Conservation (phyloP, 768 basidiomycete genomes). For the Rickenella mellea region DNA sequence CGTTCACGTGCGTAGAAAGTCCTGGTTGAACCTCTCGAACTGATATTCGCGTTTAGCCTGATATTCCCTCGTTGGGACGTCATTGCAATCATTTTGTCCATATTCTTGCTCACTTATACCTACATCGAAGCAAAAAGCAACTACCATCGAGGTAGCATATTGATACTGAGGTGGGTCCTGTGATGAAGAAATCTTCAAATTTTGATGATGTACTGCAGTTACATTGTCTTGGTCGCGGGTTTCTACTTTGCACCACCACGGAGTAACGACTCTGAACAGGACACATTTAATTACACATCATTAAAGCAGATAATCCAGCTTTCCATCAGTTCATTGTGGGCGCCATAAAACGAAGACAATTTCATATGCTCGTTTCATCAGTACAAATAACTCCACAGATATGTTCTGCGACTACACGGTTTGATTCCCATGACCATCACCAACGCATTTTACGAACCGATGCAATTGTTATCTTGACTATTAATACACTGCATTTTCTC, state of each 20-base stretch:
- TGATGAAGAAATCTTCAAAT: constrained; percentile 3
- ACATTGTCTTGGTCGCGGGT: constrained; percentile 82
- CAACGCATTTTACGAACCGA: no score
- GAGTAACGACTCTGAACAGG: constrained; percentile 10
- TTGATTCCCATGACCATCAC: no score
- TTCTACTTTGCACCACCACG: constrained; percentile 79
- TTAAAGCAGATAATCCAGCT: no score
- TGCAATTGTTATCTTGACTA: no score
- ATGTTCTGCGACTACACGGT: no score
- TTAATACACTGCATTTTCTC: no score
- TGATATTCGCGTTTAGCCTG: constrained; percentile 39
- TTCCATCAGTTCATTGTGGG: no score
- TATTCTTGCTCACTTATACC: constrained; percentile 97
- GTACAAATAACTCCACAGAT: no score
- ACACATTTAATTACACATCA: not conserved
- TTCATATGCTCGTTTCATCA: no score
- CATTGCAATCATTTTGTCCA: constrained; percentile 85
- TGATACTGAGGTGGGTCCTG: constrained; percentile 73
- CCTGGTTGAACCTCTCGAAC: not conserved
- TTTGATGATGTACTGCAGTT: constrained; percentile 37
- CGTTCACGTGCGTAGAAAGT: constrained; percentile 73
- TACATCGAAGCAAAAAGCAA: constrained; percentile 99
- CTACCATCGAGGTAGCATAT: constrained; percentile 93
- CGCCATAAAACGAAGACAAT: no score
- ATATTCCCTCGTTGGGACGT: constrained; percentile 99